Evolutionary conservation across 805 yeast species (phyloP).

Genomic region (Yarrowia keelungensis): DNA sequence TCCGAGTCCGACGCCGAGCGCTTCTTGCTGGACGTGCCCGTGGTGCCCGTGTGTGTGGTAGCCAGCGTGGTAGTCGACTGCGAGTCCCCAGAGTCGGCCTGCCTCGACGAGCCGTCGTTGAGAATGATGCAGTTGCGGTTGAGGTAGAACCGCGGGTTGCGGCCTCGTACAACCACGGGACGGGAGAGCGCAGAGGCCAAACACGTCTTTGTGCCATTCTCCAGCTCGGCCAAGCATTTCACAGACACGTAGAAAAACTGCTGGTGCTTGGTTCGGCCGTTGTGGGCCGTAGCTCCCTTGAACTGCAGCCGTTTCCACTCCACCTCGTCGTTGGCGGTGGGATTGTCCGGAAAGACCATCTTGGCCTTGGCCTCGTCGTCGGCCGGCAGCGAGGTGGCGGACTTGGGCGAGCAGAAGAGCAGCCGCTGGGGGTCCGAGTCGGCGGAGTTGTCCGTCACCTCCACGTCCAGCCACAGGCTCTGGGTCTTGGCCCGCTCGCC

Average conservation of each 20-base stretch:
- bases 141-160: conserved; percentile 67
- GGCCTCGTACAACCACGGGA: conserved; percentile 65
- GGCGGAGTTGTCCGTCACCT: conserved; percentile 43
- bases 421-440: conserved; percentile 42
- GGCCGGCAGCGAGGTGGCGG: conserved; percentile 38
- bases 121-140: conserved; percentile 60
- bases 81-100: conserved; percentile 9
- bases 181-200: conserved; percentile 47
- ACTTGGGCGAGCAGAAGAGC: conserved; percentile 44
- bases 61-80: not conserved
- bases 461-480: conserved; percentile 44
- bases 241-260: conserved; percentile 43
- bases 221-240: conserved; percentile 45
- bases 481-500: conserved; percentile 42
- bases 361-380: conserved; percentile 40
- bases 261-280: conserved; percentile 47
- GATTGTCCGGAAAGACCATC: conserved; percentile 44
- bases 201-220: conserved; percentile 44
- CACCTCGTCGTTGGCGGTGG: conserved; percentile 45
- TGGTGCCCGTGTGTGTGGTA: not conserved
- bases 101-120: conserved; percentile 34
- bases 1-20: conserved; percentile 26
- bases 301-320: conserved; percentile 49
- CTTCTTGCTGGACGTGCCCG: conserved; percentile 9
- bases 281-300: conserved; percentile 49